Evolutionary conservation across 192 early-diverging fungal genomes (phyloP), one percentile per base, ranked within the genome.

Genomic region (Linnemannia hyalina): DNA sequence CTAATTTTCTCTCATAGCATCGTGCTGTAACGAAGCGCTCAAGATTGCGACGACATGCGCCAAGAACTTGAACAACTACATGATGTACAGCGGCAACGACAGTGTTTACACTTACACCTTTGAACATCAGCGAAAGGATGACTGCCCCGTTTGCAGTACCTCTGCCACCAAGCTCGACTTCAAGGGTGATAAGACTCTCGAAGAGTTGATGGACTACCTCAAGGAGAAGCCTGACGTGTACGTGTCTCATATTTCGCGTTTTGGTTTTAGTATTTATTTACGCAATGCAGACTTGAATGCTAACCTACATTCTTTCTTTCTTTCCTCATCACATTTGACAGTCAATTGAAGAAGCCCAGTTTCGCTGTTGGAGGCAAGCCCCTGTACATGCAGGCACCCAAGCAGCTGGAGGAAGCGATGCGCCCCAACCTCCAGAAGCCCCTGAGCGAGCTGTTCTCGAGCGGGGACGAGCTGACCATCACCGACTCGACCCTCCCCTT

Each of bases 11-110:
- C 52, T 49, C n/a, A 7, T 83, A 95, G 97, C 97, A 7, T 93
- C 95, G 9, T 99, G 98, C 78, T 97, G 96, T 69, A 97, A 97
- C 77, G 98, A 99, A 89, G 97, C 96, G 1, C 94, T 97, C 86
- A 99, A 99, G 89, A 88, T 99, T 42, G 94, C 94, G 15, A 98
- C 97, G 4, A 91, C 85, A 29, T 93, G 95, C 76, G 94, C 95
- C 23, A 91, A 92, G 52, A 92, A 90, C 68, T 91, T 99, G 77
- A 92, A 98, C 90, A 98, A 99, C 87, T 99, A 98, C 85, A 95
- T 99, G 96, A 96, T 98, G 94, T 99, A 98, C 88, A 94, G 94
- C 4, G 98, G 98, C 60, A 96, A 97, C 81, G 93, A 93, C 49
- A 96, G 97, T 35, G 89, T 99, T 44, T 97, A 99, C 86, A 97